Evolutionary conservation across 768 basidiomycete genomes (phyloP), one percentile per base, ranked within the genome.

Genomic region (Boletus bicolor): DNA sequence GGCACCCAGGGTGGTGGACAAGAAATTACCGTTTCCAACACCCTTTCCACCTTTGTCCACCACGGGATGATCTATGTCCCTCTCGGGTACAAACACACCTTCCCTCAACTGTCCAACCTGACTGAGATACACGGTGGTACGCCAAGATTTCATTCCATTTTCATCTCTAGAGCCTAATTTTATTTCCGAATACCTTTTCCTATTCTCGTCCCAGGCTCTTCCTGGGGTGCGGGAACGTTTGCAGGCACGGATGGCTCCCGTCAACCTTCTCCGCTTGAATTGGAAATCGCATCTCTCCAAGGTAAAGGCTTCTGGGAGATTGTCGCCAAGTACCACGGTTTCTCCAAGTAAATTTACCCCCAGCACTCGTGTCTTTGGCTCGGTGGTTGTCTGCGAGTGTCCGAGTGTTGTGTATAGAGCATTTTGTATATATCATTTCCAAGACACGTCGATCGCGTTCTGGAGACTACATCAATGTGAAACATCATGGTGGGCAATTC

Each of bases 161-260:
- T 19, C 10, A 5, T 10, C 3, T 51, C 0, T 17, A 17, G 14
- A 4, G 2, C 26, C 5, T 45, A 30, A 55, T 53, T 47, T 37
- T 37, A 44, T 21, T 14, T 44, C n/a, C 4, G 15, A 28, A 32
- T 17, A 4, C 12, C 4, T 6, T 45, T 28, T 35, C 17, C 17
- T 28, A 24, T 32, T 46, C 19, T 14, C 21, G 42, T 38, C 19
- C 2, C 44, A 86, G 88, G 89, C 44, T 86, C 86, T 19, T 81
- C 91, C 1, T 94, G 85, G 82, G 91, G 91, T 60, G 84, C 88
- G n/a, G 89, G 87, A 44, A 87, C 87, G 34, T 75, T 82, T 61
- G 77, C 86, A 12, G 77, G 75, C 43, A 65, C 71, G 9, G 77
- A 80, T 56, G 85, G 84, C 28, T 74, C 80, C 15, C 84, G 87